Evolutionary conservation across 2,329 filamentous ascomycete species (phyloP).

Genomic region (Rhinocladiella similis): DNA sequence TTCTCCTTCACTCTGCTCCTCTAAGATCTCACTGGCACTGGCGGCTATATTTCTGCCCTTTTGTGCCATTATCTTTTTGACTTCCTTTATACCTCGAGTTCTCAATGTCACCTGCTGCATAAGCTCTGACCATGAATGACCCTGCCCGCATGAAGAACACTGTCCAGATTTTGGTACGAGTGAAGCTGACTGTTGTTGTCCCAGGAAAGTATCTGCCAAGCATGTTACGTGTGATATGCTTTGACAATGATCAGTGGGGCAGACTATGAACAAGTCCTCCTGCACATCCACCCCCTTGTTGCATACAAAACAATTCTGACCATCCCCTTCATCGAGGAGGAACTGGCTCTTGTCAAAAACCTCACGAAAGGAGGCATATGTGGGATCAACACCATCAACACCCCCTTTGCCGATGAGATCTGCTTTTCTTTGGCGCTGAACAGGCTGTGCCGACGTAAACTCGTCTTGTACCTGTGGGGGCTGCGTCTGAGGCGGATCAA

Average conservation of each 20-base stretch:
- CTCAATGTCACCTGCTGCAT: slow-evolving; percentile 81
- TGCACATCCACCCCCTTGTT: slow-evolving; percentile 37
- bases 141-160: slow-evolving; percentile 69
- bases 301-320: slow-evolving; percentile 53
- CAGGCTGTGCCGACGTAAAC: slow-evolving; percentile 28
- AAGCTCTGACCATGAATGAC: slow-evolving; percentile 71
- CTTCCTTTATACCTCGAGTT: slow-evolving; percentile 67
- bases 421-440: slow-evolving; percentile 22
- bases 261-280: slow-evolving; percentile 51
- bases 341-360: slow-evolving; percentile 54
- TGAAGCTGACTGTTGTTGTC: slow-evolving; percentile 38
- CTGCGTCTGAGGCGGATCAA: slow-evolving; percentile 46
- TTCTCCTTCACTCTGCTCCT: slow-evolving; percentile 22
- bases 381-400: slow-evolving; percentile 51
- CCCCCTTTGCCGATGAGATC: slow-evolving; percentile 35
- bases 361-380: slow-evolving; percentile 51
- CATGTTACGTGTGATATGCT: slow-evolving; percentile 57
- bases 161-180: slow-evolving; percentile 67
- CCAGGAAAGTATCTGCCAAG: slow-evolving; percentile 53
- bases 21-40: slow-evolving; percentile 29
- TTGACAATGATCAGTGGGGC: slow-evolving; percentile 50
- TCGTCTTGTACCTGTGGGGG: slow-evolving; percentile 24
- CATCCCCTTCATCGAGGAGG: slow-evolving; percentile 40
- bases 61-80: slow-evolving; percentile 66
- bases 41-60: slow-evolving; percentile 36